phyloP scores from a whole-genome alignment of 768 basidiomycete species.

The Coprinopsis marcescibilis region DNA sequence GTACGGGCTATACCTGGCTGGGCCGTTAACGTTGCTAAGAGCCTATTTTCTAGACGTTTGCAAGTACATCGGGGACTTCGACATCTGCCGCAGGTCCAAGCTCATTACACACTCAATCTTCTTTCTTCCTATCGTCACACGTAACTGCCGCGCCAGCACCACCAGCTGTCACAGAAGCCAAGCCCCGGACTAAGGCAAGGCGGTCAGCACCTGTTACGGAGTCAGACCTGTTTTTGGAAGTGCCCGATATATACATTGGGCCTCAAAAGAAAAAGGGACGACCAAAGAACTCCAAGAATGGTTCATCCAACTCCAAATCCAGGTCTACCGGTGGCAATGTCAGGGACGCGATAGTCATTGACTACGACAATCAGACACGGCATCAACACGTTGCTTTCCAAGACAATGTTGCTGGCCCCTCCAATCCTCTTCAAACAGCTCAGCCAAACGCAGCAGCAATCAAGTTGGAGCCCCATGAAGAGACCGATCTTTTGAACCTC shows the following conservation, averaged over 20 bases:
- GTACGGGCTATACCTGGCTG: too few species aligned
- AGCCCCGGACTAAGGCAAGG: slow-evolving; percentile 23
- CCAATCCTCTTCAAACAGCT: slow-evolving; percentile 1
- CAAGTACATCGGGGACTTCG: too few species aligned
- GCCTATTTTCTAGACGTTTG: too few species aligned
- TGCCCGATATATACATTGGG: slow-evolving; percentile 37
- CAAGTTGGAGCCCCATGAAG: slow-evolving; percentile 11
- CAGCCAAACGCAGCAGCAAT: slow-evolving; percentile 17
- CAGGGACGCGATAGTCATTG: slow-evolving; percentile 21
- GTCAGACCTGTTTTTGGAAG: slow-evolving; percentile 37
- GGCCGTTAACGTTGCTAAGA: too few species aligned
- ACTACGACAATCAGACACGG: slow-evolving; percentile 18
- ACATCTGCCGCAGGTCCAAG: too few species aligned
- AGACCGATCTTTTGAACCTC: slow-evolving; percentile 22
- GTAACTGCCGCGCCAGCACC: slow-evolving; percentile 24
- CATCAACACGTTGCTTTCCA: neutral
- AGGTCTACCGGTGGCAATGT: neutral
- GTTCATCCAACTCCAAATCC: neutral
- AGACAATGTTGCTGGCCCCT: slow-evolving; percentile 10
- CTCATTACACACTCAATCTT: too few species aligned
- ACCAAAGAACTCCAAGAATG: slow-evolving; percentile 21
- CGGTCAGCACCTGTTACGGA: slow-evolving; percentile 30
- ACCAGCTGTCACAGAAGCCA: slow-evolving; percentile 25
- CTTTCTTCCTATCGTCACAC: too few species aligned
- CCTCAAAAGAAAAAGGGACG: slow-evolving; percentile 42